These are phyloP conservation scores for Trichophyton benhamiae DNA, from an alignment of 2,329 filamentous ascomycete genomes.

Conservation along the genomic window DNA sequence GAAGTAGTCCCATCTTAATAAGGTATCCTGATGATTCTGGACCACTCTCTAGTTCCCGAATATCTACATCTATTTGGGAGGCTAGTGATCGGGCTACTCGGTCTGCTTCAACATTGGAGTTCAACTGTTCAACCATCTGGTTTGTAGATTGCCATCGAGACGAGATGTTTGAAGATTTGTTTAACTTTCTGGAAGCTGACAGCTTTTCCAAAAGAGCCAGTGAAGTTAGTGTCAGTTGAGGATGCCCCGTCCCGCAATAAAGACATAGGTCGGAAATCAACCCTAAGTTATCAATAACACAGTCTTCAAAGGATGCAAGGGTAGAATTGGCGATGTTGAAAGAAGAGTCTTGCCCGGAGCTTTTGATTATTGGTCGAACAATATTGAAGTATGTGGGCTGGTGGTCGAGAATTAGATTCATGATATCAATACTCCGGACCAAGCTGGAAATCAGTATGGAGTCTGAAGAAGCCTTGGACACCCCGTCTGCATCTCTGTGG, in stretches of 20 bases:
- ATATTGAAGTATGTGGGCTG: conserved; percentile 88
- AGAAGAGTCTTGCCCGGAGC: conserved; percentile 47
- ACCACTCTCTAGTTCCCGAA: conserved; percentile 61
- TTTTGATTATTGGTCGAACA: conserved; percentile 64
- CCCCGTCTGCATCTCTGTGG: conserved; percentile 60
- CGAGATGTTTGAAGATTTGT: conserved; percentile 54
- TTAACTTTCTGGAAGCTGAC: conserved; percentile 69
- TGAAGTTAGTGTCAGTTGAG: conserved; percentile 66
- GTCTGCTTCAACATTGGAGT: conserved; percentile 66
- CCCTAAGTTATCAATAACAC: conserved; percentile 65
- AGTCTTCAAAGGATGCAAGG: conserved; percentile 85
- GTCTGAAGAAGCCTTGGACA: conserved; percentile 60
- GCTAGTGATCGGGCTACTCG: conserved; percentile 65
- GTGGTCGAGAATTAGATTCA: conserved; percentile 69
- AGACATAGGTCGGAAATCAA: conserved; percentile 72
- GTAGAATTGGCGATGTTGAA: conserved; percentile 58
- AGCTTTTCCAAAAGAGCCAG: conserved; percentile 75
- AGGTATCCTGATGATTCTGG: conserved; percentile 59
- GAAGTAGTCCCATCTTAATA: conserved; percentile 72
- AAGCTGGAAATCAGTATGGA: conserved; percentile 73
- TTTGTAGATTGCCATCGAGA: conserved; percentile 56
- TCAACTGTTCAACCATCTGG: conserved; percentile 78
- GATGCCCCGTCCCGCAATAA: conserved; percentile 75
- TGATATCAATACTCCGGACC: conserved; percentile 67
- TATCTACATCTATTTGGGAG: conserved; percentile 50